These are phyloP conservation scores for Medicago truncatula DNA, from an alignment of 306 rosid species.

Conservation along the genomic window DNA sequence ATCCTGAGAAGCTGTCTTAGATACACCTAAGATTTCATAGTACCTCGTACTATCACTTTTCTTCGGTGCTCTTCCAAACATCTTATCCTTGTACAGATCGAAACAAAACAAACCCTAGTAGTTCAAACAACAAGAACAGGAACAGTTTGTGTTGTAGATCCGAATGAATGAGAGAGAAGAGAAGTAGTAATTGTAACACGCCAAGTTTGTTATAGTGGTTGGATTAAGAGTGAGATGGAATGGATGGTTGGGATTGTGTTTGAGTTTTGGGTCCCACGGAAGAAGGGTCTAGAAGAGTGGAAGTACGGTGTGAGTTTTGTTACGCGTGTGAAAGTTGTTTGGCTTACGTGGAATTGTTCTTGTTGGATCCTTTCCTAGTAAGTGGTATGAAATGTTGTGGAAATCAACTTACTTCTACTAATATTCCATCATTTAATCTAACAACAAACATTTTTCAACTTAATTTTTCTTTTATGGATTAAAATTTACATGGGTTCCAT, in stretches of 20 bases:
- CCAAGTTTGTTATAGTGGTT: neutral
- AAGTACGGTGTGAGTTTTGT: neutral
- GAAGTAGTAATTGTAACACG: neutral
- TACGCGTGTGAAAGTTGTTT: neutral
- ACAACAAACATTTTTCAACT: too few relatives aligned
- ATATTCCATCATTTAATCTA: too few relatives aligned
- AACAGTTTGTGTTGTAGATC: conserved; percentile 30
- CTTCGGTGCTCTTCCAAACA: conserved; percentile 83
- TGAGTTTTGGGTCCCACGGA: neutral
- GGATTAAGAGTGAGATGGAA: neutral
- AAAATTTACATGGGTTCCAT: too few relatives aligned
- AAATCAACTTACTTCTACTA: neutral
- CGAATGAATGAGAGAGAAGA: neutral
- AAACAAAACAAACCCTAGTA: conserved; percentile 17
- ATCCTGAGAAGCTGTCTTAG: conserved; percentile 74
- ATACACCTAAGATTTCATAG: conserved; percentile 77
- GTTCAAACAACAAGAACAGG: conserved; percentile 4
- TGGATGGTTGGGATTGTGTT: conserved; percentile 21
- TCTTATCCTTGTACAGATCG: conserved; percentile 35
- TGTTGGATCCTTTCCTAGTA: conserved; percentile 14
- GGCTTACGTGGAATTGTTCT: conserved; percentile 7
- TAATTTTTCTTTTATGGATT: too few relatives aligned
- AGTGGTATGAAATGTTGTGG: neutral
- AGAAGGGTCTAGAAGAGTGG: conserved; percentile 33
- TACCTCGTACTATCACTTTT: conserved; percentile 74